phyloP scores from a whole-genome alignment of 2,329 filamentous ascomycete genomes.

The Aspergillus fischeri region DNA sequence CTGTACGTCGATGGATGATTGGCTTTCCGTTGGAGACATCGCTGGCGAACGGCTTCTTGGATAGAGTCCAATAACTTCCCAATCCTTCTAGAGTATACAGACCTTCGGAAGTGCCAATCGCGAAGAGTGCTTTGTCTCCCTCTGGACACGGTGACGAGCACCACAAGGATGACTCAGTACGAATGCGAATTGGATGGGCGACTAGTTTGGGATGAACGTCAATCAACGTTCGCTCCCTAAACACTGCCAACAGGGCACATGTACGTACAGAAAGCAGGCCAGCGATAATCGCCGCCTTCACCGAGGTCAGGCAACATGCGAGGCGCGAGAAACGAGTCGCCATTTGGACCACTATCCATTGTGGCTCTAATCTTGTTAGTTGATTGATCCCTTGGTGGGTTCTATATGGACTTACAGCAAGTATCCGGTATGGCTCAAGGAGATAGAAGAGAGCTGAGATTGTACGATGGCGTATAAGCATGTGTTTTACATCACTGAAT shows the following conservation, averaged over 20 bases:
- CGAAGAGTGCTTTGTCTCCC: conserved; percentile 28
- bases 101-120: conserved; percentile 36
- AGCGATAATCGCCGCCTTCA: conserved; percentile 29
- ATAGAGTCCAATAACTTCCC: conserved; percentile 26
- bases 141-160: conserved; percentile 34
- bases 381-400: background rate
- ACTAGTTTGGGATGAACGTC: conserved; percentile 11
- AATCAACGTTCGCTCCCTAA: background rate
- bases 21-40: conserved; percentile 12
- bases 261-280: conserved; percentile 27
- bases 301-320: conserved; percentile 30
- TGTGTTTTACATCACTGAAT: background rate
- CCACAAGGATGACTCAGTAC: conserved; percentile 29
- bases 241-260: background rate
- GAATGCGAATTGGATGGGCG: conserved; percentile 25
- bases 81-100: conserved; percentile 30
- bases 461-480: background rate
- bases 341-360: conserved; percentile 32
- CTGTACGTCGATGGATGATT: conserved; percentile 12
- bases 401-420: conserved; percentile 23
- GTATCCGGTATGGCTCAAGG: conserved; percentile 32
- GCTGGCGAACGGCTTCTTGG: conserved; percentile 22
- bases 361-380: conserved; percentile 28
- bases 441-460: conserved; percentile 32
- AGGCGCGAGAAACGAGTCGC: conserved; percentile 29